Conservation (phyloP, 768 basidiomycete genomes). For the Austroboletus eburneus region DNA sequence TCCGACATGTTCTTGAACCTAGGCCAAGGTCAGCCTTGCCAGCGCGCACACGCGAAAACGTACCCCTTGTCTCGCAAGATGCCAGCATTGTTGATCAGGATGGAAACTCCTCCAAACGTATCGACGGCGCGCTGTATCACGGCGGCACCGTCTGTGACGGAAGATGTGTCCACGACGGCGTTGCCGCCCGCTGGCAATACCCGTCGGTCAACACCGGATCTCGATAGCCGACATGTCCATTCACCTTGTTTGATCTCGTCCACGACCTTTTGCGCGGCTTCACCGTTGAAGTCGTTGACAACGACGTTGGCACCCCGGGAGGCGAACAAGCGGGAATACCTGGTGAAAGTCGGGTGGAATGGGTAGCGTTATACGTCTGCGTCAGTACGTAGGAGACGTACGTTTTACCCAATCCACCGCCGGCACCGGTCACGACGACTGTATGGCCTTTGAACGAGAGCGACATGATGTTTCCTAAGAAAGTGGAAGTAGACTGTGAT, state of each 20-base stretch:
- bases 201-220: background rate
- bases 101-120: constrained; percentile 77
- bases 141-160: constrained; percentile 79
- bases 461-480: constrained; percentile 27
- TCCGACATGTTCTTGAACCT: constrained; percentile 98
- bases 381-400: too few relatives aligned
- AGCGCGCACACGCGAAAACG: constrained; percentile 10
- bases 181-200: constrained; percentile 70
- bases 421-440: constrained; percentile 94
- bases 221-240: constrained; percentile 11
- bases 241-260: constrained; percentile 80
- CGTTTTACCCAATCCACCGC: constrained; percentile 91
- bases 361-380: too few relatives aligned
- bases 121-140: constrained; percentile 86
- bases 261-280: constrained; percentile 88
- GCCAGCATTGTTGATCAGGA: constrained; percentile 95
- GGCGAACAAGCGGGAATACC: constrained; percentile 91
- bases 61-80: constrained; percentile 81
- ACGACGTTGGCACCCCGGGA: constrained; percentile 90
- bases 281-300: constrained; percentile 89
- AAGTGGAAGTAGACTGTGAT: background rate
- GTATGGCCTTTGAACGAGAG: constrained; percentile 84
- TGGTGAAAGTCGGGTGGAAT: too few relatives aligned
- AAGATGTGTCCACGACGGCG: constrained; percentile 83
- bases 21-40: background rate